Evolutionary conservation across 2,329 filamentous ascomycete genomes (phyloP), one percentile per base, ranked within the genome.

Genomic region (Rhinocladiella mackenziei): DNA sequence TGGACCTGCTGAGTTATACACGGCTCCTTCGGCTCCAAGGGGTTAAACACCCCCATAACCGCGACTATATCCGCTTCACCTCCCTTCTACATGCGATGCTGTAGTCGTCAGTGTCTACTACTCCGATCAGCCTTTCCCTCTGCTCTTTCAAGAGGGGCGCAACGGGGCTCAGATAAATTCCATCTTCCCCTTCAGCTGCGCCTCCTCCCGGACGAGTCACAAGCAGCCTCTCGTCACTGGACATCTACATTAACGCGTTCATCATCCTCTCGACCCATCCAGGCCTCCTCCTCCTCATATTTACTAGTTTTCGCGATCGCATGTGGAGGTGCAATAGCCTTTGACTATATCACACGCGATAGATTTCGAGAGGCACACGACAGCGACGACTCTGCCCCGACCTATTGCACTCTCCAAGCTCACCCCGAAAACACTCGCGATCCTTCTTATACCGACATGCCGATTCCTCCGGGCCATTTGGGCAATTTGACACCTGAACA

Each of bases 401-500:
- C 53, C 3, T 62, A 64, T 45, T 54, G 60, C 53, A 52, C 60
- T 32, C 51, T 68, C 32, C 66, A 70, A 32, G 17, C 20, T 13
- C 44, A 40, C n/a, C 19, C 35, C 4, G 36, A 39, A 14, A 22
- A 43, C 23, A 33, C 15, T 11, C 28, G 26, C 43, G 48, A 52
- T 23, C 43, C 51, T 22, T 47, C 50, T 39, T 54, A 47, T 33
- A 42, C 52, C 34, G 47, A 48, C 17, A 57, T 57, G 55, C 51
- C 55, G n/a, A 36, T 51, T 11, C 51, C 55, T 38, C 77, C 83
- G 26, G 92, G 92, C 40, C 81, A 89, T 50, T 78, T 88, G 42
- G 89, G 87, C 47, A 95, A 86, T 56, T 74, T 98, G 46, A 96
- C 89, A n/a, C 66, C 80, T 2, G 89, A 96, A 51, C 82, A 98